Evolutionary conservation across 768 basidiomycete species (phyloP).

Genomic region (Pisolithus marmoratus): DNA sequence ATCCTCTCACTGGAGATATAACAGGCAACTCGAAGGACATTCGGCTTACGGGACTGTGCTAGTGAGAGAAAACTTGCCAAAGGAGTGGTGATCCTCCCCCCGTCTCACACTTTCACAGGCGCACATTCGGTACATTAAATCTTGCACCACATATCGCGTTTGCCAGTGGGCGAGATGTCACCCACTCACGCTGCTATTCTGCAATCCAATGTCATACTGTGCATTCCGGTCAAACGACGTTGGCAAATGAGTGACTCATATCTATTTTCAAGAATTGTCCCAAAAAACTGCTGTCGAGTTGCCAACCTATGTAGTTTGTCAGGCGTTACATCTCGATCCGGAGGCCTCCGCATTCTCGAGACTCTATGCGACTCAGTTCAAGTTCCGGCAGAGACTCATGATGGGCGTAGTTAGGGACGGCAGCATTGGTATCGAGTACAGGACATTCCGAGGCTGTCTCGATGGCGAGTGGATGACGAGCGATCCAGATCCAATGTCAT

Average conservation of each 20-base stretch:
- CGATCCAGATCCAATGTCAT: slow-evolving; percentile 55
- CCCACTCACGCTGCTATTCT: slow-evolving; percentile 64
- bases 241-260: background rate
- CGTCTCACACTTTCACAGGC: slow-evolving; percentile 32
- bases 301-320: slow-evolving; percentile 57
- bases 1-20: background rate
- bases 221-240: slow-evolving; percentile 14
- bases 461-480: slow-evolving; percentile 54
- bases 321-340: slow-evolving; percentile 50
- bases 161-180: slow-evolving; percentile 48
- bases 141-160: slow-evolving; percentile 60
- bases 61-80: slow-evolving; percentile 31
- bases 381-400: slow-evolving; percentile 45
- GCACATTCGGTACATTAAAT: slow-evolving; percentile 74
- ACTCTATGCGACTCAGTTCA: slow-evolving; percentile 44
- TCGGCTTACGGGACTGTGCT: slow-evolving; percentile 65
- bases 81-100: background rate
- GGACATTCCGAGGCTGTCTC: slow-evolving; percentile 66
- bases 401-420: slow-evolving; percentile 56
- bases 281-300: slow-evolving; percentile 56
- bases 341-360: slow-evolving; percentile 41
- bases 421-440: slow-evolving; percentile 42
- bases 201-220: slow-evolving; percentile 75
- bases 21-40: slow-evolving; percentile 57
- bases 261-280: slow-evolving; percentile 37